A percentile compares a stretch with the other conserved stretches of the same genome.
Evolutionary conservation across 1,139 yeast genomes (phyloP).

Genomic region (Hyphopichia fennica): DNA sequence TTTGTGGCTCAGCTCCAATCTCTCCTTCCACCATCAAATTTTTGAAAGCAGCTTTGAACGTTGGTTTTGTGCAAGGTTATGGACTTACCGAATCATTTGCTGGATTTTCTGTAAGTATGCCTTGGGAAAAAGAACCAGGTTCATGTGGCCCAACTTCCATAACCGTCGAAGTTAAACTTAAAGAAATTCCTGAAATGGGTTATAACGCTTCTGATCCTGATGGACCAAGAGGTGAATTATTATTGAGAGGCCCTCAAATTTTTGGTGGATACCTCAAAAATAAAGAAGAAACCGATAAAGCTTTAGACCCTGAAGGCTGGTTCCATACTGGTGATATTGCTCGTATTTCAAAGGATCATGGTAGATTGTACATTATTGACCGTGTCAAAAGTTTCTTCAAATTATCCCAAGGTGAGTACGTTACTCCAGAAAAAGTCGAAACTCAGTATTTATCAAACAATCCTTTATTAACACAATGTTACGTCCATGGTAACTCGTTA

Average conservation of each 20-base stretch:
- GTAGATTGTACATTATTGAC: conserved; percentile 64
- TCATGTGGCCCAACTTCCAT: conserved; percentile 63
- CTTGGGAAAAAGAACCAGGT: conserved; percentile 52
- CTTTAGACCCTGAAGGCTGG: conserved; percentile 50
- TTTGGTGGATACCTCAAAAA: conserved; percentile 62
- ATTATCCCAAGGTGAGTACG: conserved; percentile 79
- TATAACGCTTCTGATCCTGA: conserved; percentile 48
- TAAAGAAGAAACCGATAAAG: conserved; percentile 31
- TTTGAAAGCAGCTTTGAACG: conserved; percentile 59
- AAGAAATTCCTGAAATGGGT: conserved; percentile 69
- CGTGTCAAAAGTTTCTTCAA: conserved; percentile 81
- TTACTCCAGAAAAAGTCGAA: conserved; percentile 78
- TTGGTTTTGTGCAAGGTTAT: conserved; percentile 69
- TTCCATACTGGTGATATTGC: conserved; percentile 79
- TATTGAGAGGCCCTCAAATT: conserved; percentile 67
- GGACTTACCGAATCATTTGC: conserved; percentile 79
- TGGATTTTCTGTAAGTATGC: conserved; percentile 49
- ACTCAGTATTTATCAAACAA: conserved; percentile 57
- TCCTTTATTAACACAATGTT: conserved; percentile 55
- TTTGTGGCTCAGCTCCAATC: conserved; percentile 78
- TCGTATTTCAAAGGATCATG: conserved; percentile 45
- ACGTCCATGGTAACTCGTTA: conserved; percentile 44
- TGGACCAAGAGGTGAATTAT: conserved; percentile 55
- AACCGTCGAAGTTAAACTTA: conserved; percentile 56
- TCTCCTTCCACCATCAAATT: conserved; percentile 59